Evolutionary conservation across 495 filamentous ascomycete species (phyloP).

Genomic region (Aspergillus taichungensis): DNA sequence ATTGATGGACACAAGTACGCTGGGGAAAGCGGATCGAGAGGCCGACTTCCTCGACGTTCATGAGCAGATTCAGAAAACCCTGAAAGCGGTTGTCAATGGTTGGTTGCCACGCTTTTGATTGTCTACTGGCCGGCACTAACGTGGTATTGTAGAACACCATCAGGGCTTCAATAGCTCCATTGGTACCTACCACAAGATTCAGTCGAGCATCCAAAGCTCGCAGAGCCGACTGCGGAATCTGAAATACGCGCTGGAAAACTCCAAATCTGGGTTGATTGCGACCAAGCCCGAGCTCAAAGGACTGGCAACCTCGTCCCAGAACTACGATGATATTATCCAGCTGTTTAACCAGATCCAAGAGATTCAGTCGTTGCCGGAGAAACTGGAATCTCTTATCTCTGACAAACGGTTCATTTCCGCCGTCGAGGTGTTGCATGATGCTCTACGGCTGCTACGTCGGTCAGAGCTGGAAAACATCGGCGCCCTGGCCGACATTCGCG

Average conservation of each 20-base stretch:
- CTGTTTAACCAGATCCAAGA: constrained; percentile 78
- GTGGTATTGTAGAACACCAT: constrained; percentile 61
- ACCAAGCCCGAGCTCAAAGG: constrained; percentile 89
- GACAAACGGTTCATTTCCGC: constrained; percentile 93
- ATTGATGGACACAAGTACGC: constrained; percentile 85
- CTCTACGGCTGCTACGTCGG: constrained; percentile 67
- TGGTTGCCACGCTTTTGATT: not conserved
- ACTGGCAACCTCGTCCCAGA: constrained; percentile 73
- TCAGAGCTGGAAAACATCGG: constrained; percentile 90
- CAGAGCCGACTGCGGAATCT: constrained; percentile 76
- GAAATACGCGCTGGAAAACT: constrained; percentile 71
- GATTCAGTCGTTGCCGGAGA: constrained; percentile 83
- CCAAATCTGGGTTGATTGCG: constrained; percentile 72
- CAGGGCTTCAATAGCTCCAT: constrained; percentile 99
- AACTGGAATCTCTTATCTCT: constrained; percentile 84
- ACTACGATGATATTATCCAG: constrained; percentile 85
- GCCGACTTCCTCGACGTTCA: constrained; percentile 74
- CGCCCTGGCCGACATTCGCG: constrained; percentile 73
- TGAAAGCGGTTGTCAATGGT: constrained; percentile 91
- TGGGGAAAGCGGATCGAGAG: constrained; percentile 83
- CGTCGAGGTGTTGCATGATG: constrained; percentile 84
- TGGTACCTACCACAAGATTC: constrained; percentile 97
- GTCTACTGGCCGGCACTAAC: constrained; percentile 3
- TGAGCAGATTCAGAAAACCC: constrained; percentile 73
- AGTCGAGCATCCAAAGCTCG: constrained; percentile 80